Evolutionary conservation across 2,329 filamentous ascomycete genomes (phyloP).

Genomic region (Didymellaceae sp.): DNA sequence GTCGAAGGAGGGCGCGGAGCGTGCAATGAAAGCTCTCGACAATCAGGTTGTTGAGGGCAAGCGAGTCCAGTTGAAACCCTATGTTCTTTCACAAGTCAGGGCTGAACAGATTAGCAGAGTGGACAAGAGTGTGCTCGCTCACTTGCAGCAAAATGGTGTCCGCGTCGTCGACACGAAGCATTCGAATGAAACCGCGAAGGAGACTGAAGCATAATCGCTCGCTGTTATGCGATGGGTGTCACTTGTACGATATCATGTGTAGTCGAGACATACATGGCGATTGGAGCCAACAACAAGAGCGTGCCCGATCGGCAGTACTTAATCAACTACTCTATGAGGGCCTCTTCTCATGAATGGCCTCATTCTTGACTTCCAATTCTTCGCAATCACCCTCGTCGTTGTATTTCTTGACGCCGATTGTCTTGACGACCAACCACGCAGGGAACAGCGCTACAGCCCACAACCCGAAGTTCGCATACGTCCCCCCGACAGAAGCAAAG

Average conservation of each 20-base stretch:
- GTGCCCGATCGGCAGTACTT: background rate
- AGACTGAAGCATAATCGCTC: background rate
- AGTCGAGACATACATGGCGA: too few species aligned
- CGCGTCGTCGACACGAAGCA: background rate
- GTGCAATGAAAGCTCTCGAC: constrained; percentile 23
- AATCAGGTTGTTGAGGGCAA: constrained; percentile 23
- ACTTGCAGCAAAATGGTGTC: constrained; percentile 23
- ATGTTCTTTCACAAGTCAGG: constrained; percentile 11
- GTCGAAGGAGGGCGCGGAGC: constrained; percentile 31
- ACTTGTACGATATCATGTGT: background rate
- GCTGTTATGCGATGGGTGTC: background rate
- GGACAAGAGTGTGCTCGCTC: constrained; percentile 13
- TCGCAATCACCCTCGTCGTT: constrained; percentile 27
- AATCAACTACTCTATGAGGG: background rate
- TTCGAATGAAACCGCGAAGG: too few species aligned
- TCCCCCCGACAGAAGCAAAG: constrained; percentile 67
- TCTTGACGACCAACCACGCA: constrained; percentile 68
- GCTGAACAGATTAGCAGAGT: constrained; percentile 26
- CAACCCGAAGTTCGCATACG: constrained; percentile 72
- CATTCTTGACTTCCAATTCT: constrained; percentile 2
- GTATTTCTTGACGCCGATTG: constrained; percentile 53
- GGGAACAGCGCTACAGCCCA: constrained; percentile 68
- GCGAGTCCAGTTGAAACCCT: constrained; percentile 6
- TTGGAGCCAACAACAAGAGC: too few species aligned
- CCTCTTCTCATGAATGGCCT: constrained; percentile 3